phyloP scores from a whole-genome alignment of 371 early-diverging fungal species.

The Syncephalastrum contaminatum region DNA sequence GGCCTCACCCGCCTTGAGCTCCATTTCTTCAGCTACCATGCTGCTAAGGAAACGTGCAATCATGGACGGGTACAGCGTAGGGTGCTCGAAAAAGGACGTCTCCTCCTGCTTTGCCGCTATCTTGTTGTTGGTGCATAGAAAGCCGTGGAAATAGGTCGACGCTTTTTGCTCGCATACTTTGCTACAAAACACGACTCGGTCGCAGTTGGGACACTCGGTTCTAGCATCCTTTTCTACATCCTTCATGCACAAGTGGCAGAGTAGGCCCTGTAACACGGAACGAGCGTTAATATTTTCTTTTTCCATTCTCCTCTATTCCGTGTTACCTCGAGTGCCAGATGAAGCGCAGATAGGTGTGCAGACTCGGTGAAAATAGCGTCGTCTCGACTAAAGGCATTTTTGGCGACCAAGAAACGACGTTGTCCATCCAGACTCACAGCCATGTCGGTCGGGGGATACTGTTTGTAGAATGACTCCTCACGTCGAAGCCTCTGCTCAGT shows the following conservation, averaged over 20 bases:
- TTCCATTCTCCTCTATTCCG: not conserved
- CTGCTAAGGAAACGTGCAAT: conserved; percentile 74
- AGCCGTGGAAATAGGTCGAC: conserved; percentile 61
- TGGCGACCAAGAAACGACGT: too few species aligned
- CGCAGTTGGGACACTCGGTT: conserved; percentile 55
- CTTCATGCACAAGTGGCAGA: conserved; percentile 74
- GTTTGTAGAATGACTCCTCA: too few species aligned
- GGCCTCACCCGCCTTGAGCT: conserved; percentile 33
- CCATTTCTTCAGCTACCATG: conserved; percentile 74
- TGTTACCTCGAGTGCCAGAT: not conserved
- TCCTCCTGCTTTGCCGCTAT: conserved; percentile 23
- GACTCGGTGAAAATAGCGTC: not conserved
- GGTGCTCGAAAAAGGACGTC: conserved; percentile 32
- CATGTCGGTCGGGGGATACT: too few species aligned
- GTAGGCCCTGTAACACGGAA: conserved; percentile 26
- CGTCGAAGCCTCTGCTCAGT: too few species aligned
- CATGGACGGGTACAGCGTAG: conserved; percentile 63
- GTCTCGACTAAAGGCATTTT: not conserved
- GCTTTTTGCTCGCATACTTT: conserved; percentile 57
- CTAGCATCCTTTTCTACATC: conserved; percentile 30
- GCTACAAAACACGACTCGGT: conserved; percentile 65
- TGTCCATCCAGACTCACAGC: too few species aligned
- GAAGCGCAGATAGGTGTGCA: not conserved
- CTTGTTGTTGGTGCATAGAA: conserved; percentile 60
- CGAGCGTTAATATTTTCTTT: too few species aligned